Evolutionary conservation across 2,329 filamentous ascomycete genomes (phyloP), one percentile per base, ranked within the genome.

Genomic region (Cladophialophora yegresii): DNA sequence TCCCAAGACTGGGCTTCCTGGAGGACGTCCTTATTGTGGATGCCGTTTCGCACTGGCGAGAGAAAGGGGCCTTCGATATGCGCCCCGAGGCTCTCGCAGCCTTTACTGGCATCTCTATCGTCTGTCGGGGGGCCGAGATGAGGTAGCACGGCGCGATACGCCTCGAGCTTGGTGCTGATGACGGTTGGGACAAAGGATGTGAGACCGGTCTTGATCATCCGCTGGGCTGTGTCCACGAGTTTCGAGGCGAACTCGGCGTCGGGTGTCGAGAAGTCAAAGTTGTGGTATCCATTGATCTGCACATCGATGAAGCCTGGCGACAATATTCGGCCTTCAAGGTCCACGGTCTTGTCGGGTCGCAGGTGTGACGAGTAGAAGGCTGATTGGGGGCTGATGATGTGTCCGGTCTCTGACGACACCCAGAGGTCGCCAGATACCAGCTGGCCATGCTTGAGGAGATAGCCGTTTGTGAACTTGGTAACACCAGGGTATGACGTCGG

Each of bases 31-130:
- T 83, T 79, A 73, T 90, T 91, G 81, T 96, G 93, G 43, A 96
- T 89, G 57, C 93, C 93, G 73, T 96, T 96, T 75, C 93, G 93
- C 54, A 86, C 85, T 0, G 89, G 88, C 72, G 82, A 91, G 61
- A 97, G 82, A 77, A 97, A 97, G 0, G 93, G 93, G 0, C 93
- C 93, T 81, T 97, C 93, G 74, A 91, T 90, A 73, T 97, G 93
- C 2, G 92, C 92, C 32, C 93, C 93, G 13, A 97, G 84, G 0
- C 91, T 95, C 78, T 96, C 92, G 54, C 91, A 87, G 53, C 93
- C 93, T 67, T 91, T 85, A 47, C 75, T 70, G 36, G 90, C 80
- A 58, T 83, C 76, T 67, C 90, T 85, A 13, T 76, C 72, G 63
- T 76, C 74, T 16, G 88, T 88, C 0, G 89, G 91, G 0, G 91